Conservation (phyloP, 2,329 filamentous ascomycete genomes). For the Claviceps quebecensis region DNA sequence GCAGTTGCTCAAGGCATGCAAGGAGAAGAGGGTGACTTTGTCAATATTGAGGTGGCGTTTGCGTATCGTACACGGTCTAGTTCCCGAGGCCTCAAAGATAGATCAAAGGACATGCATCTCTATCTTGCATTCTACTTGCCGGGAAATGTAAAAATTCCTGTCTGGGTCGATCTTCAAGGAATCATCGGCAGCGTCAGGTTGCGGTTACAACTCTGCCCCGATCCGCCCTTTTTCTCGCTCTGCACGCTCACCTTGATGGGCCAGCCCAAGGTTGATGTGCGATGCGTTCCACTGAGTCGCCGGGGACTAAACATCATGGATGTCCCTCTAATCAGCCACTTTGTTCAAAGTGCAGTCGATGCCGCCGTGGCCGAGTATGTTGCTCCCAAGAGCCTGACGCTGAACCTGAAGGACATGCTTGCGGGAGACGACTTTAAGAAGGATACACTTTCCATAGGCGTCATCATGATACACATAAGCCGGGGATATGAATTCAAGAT, state of each 20-base stretch:
- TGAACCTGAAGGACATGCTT: constrained; percentile 65
- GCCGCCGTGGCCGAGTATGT: constrained; percentile 64
- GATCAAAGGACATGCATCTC: constrained; percentile 52
- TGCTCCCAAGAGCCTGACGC: constrained; percentile 58
- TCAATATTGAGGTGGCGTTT: constrained; percentile 64
- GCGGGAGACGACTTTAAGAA: constrained; percentile 69
- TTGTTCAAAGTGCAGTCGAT: constrained; percentile 61
- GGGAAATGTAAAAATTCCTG: constrained; percentile 38
- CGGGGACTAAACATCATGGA: constrained; percentile 62
- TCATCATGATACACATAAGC: constrained; percentile 53
- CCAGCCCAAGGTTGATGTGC: constrained; percentile 57
- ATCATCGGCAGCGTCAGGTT: constrained; percentile 57
- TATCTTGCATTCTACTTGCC: constrained; percentile 57
- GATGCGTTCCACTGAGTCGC: constrained; percentile 56
- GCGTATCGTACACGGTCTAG: constrained; percentile 54
- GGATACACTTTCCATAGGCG: constrained; percentile 50
- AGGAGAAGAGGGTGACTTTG: constrained; percentile 63
- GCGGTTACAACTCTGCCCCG: constrained; percentile 58
- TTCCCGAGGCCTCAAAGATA: constrained; percentile 48
- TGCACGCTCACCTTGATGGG: constrained; percentile 63
- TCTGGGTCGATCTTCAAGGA: constrained; percentile 64
- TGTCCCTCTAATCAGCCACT: constrained; percentile 58
- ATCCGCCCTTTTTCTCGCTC: constrained; percentile 64
- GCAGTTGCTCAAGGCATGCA: constrained; percentile 47
- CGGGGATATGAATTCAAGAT: constrained; percentile 57